Evolutionary conservation across 2,329 filamentous ascomycete genomes (phyloP).

Genomic region (Phyllosticta paracitricarpa): DNA sequence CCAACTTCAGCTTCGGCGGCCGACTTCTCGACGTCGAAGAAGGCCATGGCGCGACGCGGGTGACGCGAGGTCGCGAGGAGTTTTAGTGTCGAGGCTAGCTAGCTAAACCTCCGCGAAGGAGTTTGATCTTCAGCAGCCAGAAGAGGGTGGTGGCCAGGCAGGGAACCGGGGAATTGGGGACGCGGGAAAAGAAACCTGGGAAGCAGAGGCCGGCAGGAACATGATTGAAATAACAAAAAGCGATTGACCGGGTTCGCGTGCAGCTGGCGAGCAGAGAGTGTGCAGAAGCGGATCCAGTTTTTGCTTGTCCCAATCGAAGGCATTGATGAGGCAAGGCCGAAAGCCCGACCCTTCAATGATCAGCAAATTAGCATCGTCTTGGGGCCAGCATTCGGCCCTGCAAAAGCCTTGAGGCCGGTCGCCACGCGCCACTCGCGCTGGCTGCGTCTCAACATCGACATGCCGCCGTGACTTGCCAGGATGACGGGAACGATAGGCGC

Average conservation of each 20-base stretch:
- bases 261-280: neutral
- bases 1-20: constrained; percentile 20
- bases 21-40: constrained; percentile 18
- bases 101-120: constrained; percentile 10
- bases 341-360: constrained; percentile 1
- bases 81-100: neutral
- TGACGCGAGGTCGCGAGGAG: neutral
- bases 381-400: neutral
- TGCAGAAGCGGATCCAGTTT: constrained; percentile 1
- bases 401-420: neutral
- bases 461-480: neutral
- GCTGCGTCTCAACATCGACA: neutral
- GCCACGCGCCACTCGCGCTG: neutral
- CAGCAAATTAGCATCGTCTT: constrained; percentile 3
- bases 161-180: neutral
- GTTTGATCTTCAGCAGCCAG: constrained; percentile 9
- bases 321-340: constrained; percentile 6
- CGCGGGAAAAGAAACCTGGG: neutral
- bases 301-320: neutral
- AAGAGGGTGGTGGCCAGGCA: neutral
- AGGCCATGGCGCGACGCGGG: constrained; percentile 6
- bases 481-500: neutral
- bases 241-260: neutral
- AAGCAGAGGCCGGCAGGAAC: neutral
- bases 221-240: neutral